Conservation (phyloP, 352 stramenopile genomes). For the Phytophthora cryptogea region DNA sequence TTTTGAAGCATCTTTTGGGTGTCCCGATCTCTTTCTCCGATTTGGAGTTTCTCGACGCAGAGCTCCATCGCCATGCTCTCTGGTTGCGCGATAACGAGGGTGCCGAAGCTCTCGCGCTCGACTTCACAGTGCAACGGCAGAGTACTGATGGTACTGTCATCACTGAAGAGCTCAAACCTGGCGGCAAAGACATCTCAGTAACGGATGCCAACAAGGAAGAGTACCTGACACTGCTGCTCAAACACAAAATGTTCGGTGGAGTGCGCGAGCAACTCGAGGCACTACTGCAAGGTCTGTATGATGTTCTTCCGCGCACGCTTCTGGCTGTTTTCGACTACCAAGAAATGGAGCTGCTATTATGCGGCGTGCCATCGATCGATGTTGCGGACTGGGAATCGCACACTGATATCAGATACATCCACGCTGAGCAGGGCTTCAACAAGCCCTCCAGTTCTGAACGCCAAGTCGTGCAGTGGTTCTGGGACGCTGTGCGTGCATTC, state of each 20-base stretch:
- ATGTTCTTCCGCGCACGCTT: conserved; percentile 88
- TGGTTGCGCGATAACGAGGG: conserved; percentile 75
- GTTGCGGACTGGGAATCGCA: conserved; percentile 89
- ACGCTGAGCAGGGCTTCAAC: conserved; percentile 58
- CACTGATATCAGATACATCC: conserved; percentile 80
- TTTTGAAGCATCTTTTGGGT: conserved; percentile 84
- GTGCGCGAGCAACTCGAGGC: conserved; percentile 90
- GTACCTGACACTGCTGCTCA: conserved; percentile 95
- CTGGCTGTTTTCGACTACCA: conserved; percentile 94
- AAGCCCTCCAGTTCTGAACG: conserved; percentile 51
- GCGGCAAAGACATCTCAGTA: conserved; percentile 90
- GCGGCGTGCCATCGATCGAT: conserved; percentile 90
- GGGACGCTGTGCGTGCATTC: conserved; percentile 77
- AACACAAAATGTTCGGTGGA: conserved; percentile 93
- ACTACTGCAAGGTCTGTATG: conserved; percentile 92
- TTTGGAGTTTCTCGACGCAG: conserved; percentile 79
- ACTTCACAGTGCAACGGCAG: conserved; percentile 73
- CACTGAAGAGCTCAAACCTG: conserved; percentile 90
- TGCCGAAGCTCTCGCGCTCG: conserved; percentile 65
- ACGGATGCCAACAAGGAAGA: conserved; percentile 95
- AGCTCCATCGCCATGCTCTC: conserved; percentile 66
- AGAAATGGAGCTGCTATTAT: conserved; percentile 95
- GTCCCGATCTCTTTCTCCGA: conserved; percentile 84
- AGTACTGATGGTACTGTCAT: conserved; percentile 54
- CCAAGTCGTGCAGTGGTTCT: conserved; percentile 91